Evolutionary conservation across 1,139 yeast genomes (phyloP).

Genomic region (Geotrichum reessii): DNA sequence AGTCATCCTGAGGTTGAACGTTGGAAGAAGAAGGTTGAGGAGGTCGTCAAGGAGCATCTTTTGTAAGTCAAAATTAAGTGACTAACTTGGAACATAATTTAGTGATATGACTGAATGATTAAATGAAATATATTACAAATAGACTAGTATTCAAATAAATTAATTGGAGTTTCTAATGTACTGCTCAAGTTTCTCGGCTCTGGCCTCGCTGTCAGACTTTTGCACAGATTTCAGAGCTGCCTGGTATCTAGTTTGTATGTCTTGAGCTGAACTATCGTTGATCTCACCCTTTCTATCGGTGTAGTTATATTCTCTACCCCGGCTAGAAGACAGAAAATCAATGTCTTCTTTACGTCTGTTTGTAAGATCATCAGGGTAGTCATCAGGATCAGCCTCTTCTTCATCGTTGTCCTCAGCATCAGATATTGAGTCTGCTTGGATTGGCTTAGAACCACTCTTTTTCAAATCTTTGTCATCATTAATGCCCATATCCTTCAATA

Average conservation of each 20-base stretch:
- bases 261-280: slow-evolving; percentile 44
- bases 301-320: slow-evolving; percentile 65
- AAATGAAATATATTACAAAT: not conserved
- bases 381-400: slow-evolving; percentile 47
- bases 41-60: not conserved
- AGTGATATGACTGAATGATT: not conserved
- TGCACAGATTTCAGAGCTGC: slow-evolving; percentile 41
- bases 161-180: slow-evolving; percentile 15
- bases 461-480: slow-evolving; percentile 31
- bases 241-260: slow-evolving; percentile 64
- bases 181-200: slow-evolving; percentile 17
- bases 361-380: slow-evolving; percentile 28
- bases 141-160: slow-evolving; percentile 11
- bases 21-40: slow-evolving; percentile 3
- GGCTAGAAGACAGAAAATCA: slow-evolving; percentile 15
- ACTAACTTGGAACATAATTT: not conserved
- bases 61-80: not conserved
- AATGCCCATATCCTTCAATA: slow-evolving; percentile 81
- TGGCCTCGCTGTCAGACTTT: slow-evolving; percentile 19
- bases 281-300: slow-evolving; percentile 60
- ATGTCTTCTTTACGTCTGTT: slow-evolving; percentile 30
- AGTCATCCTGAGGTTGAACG: slow-evolving; percentile 13
- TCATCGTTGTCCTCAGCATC: slow-evolving; percentile 47
- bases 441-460: slow-evolving; percentile 9
- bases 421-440: slow-evolving; percentile 57